Base-by-base conservation (phyloP, 2,329 filamentous ascomycete species). In the Emergomyces africanus region DNA sequence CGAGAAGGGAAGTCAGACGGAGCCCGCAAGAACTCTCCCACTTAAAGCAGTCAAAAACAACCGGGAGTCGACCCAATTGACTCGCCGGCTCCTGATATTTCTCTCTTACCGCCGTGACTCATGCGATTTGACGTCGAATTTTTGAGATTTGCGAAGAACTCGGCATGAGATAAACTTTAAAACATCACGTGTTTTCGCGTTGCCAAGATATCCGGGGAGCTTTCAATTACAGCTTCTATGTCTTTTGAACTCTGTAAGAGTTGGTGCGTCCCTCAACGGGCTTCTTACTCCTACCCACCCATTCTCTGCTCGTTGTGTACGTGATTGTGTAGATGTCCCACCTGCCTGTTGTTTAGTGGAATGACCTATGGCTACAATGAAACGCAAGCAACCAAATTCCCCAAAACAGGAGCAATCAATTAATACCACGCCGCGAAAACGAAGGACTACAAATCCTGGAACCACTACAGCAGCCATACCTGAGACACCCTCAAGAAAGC, bases 381-480 rank as follows among this genome's bases (percentile, higher is more conserved):
- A 76, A 69, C 73, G 73, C 61, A 75, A 74, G 64, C 72, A 72
- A 63, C 68, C 71, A 63, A 69, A 72, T 63, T 67, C 69, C 57
- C 65, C 65, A 51, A 64, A 66, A 48, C 69, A 70, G 49, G 68
- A 72, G 57, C 10, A 25, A 39, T 67, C 68, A 61, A 64, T 66
- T 55, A 67, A 69, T 56, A 71, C 70, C 50, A 75, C 73, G 35
- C 73, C 75, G 3, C 75, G 73, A 62, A 72, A 74, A 63, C 69
- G 68, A 57, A 68, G 68, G 57, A 72, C 65, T 6, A 63, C 64
- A 1, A 61, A 65, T 12, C 54, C 59, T 60, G 67, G 66, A 53
- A 30, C 28, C 37, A n/a, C 18, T 18, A 15, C 23, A 48, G 20
- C 23, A 48, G 20, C 51, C 33, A 14, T 63, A 67, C 57, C 20